Evolutionary conservation across 2,329 filamentous ascomycete genomes (phyloP).

Genomic region (Fusarium graminum): DNA sequence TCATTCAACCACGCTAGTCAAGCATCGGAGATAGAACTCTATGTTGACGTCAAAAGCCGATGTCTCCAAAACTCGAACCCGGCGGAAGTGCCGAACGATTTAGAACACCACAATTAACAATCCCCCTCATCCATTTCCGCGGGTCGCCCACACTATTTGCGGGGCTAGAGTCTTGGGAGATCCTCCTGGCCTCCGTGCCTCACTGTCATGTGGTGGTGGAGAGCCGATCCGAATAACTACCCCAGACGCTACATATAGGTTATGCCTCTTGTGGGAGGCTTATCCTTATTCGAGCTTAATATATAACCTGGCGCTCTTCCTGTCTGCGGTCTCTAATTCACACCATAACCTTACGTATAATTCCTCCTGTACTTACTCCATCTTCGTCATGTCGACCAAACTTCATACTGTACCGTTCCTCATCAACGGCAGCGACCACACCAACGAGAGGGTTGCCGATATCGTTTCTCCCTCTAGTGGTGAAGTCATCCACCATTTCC

Average conservation of each 20-base stretch:
- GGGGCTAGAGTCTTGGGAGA: slow-evolving; percentile 23
- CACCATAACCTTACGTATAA: background rate
- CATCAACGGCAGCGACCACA: slow-evolving; percentile 60
- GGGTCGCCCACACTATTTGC: slow-evolving; percentile 32
- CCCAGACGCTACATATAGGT: slow-evolving; percentile 2
- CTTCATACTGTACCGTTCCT: slow-evolving; percentile 56
- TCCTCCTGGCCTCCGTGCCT: slow-evolving; percentile 9
- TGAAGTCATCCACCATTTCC: slow-evolving; percentile 66
- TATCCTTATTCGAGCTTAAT: slow-evolving; percentile 7
- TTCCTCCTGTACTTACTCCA: background rate
- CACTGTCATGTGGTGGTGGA: slow-evolving; percentile 13
- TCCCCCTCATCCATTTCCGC: slow-evolving; percentile 31
- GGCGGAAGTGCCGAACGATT: slow-evolving; percentile 28
- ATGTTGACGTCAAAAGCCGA: slow-evolving; percentile 11
- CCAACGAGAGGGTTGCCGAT: slow-evolving; percentile 63
- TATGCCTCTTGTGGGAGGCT: background rate
- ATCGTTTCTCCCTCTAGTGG: slow-evolving; percentile 69
- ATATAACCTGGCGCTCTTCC: slow-evolving; percentile 35
- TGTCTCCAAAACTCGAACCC: slow-evolving; percentile 18
- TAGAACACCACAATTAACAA: slow-evolving; percentile 25
- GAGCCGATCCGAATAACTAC: slow-evolving; percentile 20
- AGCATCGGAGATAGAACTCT: slow-evolving; percentile 12
- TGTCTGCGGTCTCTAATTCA: background rate
- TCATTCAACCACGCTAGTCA: slow-evolving; percentile 21
- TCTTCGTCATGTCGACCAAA: slow-evolving; percentile 37